These are phyloP conservation scores for Garcia nutans DNA, from an alignment of 345 rosid species.

Conservation along the genomic window DNA sequence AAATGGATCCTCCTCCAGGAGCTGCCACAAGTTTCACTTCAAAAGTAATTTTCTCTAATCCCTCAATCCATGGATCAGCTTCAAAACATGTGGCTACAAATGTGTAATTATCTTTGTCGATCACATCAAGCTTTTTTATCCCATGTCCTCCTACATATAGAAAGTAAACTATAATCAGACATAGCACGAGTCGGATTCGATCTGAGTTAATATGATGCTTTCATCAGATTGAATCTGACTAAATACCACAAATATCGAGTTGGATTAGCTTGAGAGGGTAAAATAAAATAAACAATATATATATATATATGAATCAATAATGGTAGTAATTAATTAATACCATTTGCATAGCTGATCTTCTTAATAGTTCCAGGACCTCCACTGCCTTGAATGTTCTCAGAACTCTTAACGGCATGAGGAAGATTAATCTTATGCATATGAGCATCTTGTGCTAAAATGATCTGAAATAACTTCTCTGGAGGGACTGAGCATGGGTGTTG, in stretches of 20 bases:
- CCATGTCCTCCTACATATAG: neutral
- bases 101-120: neutral
- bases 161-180: too few species aligned
- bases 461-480: constrained; percentile 31
- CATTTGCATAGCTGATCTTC: constrained; percentile 15
- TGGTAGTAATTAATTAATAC: too few species aligned
- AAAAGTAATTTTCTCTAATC: neutral
- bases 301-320: too few species aligned
- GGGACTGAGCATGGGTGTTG: constrained; percentile 26
- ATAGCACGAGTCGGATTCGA: too few species aligned
- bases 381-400: constrained; percentile 32
- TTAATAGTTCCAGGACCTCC: constrained; percentile 38
- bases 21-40: neutral
- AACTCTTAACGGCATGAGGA: constrained; percentile 33
- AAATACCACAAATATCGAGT: too few species aligned
- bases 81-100: neutral
- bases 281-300: too few species aligned
- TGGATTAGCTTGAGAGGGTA: too few species aligned
- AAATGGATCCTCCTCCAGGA: neutral
- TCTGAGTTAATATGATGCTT: too few species aligned
- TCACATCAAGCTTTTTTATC: neutral
- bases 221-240: too few species aligned
- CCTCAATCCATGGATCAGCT: neutral
- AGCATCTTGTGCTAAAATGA: constrained; percentile 26
- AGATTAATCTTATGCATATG: constrained; percentile 26